phyloP scores from a whole-genome alignment of 2,329 filamentous ascomycete genomes.

The Diplodia corticola region DNA sequence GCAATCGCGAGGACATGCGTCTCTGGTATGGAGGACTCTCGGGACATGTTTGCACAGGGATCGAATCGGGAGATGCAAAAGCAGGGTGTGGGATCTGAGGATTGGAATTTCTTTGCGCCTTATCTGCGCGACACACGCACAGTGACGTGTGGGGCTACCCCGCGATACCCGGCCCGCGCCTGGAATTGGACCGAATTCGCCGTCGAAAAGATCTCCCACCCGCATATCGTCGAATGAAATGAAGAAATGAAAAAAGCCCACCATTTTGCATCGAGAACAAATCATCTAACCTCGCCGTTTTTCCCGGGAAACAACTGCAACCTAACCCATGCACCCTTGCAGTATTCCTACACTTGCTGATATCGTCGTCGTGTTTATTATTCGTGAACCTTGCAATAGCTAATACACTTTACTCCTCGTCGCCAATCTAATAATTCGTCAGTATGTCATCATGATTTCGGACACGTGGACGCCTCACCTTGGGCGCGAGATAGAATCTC shows the following conservation, averaged over 20 bases:
- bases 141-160: conserved; percentile 24
- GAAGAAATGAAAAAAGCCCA: conserved; percentile 7
- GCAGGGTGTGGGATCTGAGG: conserved; percentile 19
- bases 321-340: conserved; percentile 10
- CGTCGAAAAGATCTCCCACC: background rate
- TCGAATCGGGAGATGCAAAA: conserved; percentile 47
- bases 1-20: conserved; percentile 80
- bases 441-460: conserved; percentile 32
- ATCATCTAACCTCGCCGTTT: conserved; percentile 12
- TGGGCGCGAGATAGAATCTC: conserved; percentile 96
- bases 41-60: conserved; percentile 30
- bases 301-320: background rate
- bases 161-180: conserved; percentile 19
- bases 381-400: conserved; percentile 13
- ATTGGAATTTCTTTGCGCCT: conserved; percentile 22
- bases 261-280: conserved; percentile 15
- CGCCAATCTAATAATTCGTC: conserved; percentile 63
- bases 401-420: conserved; percentile 55
- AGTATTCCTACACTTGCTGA: conserved; percentile 24
- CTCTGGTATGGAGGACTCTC: conserved; percentile 39
- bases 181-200: conserved; percentile 18
- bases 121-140: conserved; percentile 22
- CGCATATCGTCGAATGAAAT: background rate
- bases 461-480: conserved; percentile 60
- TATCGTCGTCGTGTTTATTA: conserved; percentile 18